phyloP scores from a whole-genome alignment of 192 early-diverging fungal genomes.

The Coemansia sp. region DNA sequence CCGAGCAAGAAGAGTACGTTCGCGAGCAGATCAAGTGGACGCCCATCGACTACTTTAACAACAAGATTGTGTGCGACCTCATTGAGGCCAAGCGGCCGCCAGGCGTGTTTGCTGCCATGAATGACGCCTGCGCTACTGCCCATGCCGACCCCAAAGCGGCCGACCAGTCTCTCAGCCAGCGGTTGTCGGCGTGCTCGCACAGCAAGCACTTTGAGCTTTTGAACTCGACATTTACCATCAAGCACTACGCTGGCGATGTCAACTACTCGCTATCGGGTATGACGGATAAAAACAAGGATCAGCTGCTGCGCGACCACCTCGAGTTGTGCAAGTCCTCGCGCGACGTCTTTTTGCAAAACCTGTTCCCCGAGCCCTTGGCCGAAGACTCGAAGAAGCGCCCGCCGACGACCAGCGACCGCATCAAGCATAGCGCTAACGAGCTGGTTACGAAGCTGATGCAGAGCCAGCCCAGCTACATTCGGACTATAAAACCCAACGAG shows the following conservation, averaged over 20 bases:
- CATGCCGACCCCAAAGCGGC: conserved; percentile 87
- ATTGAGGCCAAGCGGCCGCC: conserved; percentile 97
- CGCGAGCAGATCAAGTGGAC: conserved; percentile 97
- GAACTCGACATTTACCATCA: conserved; percentile 74
- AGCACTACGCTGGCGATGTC: conserved; percentile 98
- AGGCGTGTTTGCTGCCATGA: conserved; percentile 88
- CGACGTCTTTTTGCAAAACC: conserved; percentile 71
- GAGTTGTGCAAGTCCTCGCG: conserved; percentile 76
- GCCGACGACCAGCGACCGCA: conserved; percentile 95
- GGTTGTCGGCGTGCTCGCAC: conserved; percentile 63
- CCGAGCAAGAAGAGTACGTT: conserved; percentile 98
- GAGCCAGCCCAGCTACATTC: conserved; percentile 93
- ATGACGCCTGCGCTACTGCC: conserved; percentile 97
- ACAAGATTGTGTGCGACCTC: conserved; percentile 97
- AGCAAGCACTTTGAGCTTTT: conserved; percentile 76
- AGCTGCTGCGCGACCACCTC: conserved; percentile 90
- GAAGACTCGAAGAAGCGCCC: conserved; percentile 92
- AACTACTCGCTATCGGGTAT: conserved; percentile 89
- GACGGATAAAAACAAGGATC: conserved; percentile 98
- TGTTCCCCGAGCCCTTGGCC: conserved; percentile 94
- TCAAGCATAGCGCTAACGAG: conserved; percentile 82
- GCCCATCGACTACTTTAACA: conserved; percentile 99
- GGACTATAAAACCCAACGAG: conserved; percentile 97
- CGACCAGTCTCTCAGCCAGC: conserved; percentile 71
- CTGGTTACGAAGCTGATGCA: conserved; percentile 94